A percentile compares a stretch with the other conserved stretches of the same genome.
Conservation (phyloP, 305 asterid genomes). For the Lippia alba region DNA sequence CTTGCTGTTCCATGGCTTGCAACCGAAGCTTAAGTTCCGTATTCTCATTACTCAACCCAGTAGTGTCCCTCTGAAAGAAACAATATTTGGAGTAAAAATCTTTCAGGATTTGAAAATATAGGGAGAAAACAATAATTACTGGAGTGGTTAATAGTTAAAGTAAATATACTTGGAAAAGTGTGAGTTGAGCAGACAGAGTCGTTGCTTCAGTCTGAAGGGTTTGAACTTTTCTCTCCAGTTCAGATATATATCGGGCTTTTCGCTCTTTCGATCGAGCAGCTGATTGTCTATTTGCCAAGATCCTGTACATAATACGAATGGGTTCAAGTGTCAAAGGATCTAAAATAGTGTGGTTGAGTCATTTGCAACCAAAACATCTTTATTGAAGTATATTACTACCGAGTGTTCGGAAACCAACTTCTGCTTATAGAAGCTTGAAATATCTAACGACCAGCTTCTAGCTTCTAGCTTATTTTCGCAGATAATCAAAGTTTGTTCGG, state of each 20-base stretch:
- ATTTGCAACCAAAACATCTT: not conserved
- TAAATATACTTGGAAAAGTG: constrained; percentile 68
- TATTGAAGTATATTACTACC: not conserved
- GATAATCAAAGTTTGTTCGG: not conserved
- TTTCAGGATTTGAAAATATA: not conserved
- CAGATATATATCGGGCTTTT: constrained; percentile 83
- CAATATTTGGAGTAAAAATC: constrained; percentile 13
- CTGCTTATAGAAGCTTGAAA: too few relatives aligned
- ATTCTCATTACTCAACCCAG: constrained; percentile 76
- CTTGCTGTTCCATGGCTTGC: constrained; percentile 98
- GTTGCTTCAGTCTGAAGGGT: constrained; percentile 94
- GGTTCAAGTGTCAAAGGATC: not conserved
- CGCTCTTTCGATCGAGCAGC: constrained; percentile 96
- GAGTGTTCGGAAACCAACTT: too few relatives aligned
- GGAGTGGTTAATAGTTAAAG: constrained; percentile 3
- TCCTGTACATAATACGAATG: constrained; percentile 48
- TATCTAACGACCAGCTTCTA: too few relatives aligned
- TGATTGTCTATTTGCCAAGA: constrained; percentile 90
- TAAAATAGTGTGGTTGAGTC: not conserved
- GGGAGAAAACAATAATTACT: not conserved
- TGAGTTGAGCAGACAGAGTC: constrained; percentile 88
- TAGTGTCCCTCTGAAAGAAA: constrained; percentile 76
- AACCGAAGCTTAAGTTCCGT: constrained; percentile 89
- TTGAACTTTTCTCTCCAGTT: constrained; percentile 92
- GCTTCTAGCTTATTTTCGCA: too few relatives aligned